Base-by-base conservation (phyloP, 2,329 filamentous ascomycete species). In the Talaromyces marneffei region DNA sequence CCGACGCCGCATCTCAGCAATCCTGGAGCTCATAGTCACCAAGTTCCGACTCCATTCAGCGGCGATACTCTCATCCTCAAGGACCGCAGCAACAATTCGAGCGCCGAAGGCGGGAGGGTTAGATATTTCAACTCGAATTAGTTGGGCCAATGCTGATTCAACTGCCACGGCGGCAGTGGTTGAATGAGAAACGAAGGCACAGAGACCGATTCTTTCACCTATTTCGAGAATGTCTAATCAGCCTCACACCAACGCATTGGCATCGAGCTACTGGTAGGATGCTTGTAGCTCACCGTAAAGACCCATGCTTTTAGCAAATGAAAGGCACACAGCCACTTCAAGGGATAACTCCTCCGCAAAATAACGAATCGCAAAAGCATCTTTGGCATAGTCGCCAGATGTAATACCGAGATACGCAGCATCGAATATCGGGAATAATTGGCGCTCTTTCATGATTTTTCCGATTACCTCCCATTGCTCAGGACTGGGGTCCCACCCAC, bases 21-120 rank as follows among this genome's bases (percentile, higher is more conserved):
- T 97, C 66, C 93, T 88, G 33, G 91, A 91, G 25, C 90, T 91
- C 93, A 97, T 97, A 67, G 88, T 92, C 62, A 83, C 83, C 67
- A 97, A 81, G 75, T 97, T 92, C 61, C 87, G 87, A 75, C 96
- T 87, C 93, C 92, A 97, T 79, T 96, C 87, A 42, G 84, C 81
- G 71, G 92, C 94, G 58, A 97, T 83, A 52, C 80, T 77, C 2
- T 82, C 73, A 72, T 95, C 87, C 73, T 93, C 94, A 64, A 97
- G 83, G 8, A 96, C 85, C 23, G 85, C 84, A 67, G 86, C 86
- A 16, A 90, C 92, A 66, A 97, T 92, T 68, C 89, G 87, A 1
- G 92, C 93, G 64, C 93, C 93, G 73, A 96, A 96, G 29, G 92
- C 86, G 2, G 93, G 93, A 52, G 93, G 92, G 76, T 97, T 97